A percentile compares a stretch with the other conserved stretches of the same genome.
Evolutionary conservation across 1,284 basidiomycete species (phyloP).

Genomic region (Heliocybe sulcata): DNA sequence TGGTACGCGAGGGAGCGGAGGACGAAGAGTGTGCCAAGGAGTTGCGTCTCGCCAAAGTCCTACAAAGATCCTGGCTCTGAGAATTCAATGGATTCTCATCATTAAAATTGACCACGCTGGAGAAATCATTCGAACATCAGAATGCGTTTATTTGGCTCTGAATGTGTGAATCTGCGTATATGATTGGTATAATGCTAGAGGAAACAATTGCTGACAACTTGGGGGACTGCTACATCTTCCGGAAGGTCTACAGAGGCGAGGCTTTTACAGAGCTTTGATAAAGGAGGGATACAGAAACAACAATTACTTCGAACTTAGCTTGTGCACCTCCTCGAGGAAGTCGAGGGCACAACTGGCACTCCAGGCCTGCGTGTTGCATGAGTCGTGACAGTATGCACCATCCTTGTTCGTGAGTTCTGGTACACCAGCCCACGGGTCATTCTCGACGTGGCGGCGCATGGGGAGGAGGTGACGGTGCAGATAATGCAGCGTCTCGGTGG

Average conservation of each 20-base stretch:
- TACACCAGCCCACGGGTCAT: conserved; percentile 84
- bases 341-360: conserved; percentile 84
- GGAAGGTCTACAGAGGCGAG: neutral
- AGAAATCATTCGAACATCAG: no score
- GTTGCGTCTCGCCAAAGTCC: no score
- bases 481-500: conserved; percentile 69
- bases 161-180: neutral
- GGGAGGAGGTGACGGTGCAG: conserved; percentile 68
- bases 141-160: no score
- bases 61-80: no score
- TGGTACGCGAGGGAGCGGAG: no score
- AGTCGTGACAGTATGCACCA: conserved; percentile 77
- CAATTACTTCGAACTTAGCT: conserved; percentile 15
- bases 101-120: no score
- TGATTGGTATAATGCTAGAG: neutral
- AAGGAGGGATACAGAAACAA: neutral
- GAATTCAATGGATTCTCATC: no score
- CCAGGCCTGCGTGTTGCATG: conserved; percentile 92
- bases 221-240: no score
- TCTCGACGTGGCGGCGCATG: conserved; percentile 66
- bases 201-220: no score
- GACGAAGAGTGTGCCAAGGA: no score
- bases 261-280: neutral
- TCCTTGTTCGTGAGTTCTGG: conserved; percentile 88
- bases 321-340: conserved; percentile 72